phyloP scores from a whole-genome alignment of 192 early-diverging fungal species.

The Spinellus fusiger region DNA sequence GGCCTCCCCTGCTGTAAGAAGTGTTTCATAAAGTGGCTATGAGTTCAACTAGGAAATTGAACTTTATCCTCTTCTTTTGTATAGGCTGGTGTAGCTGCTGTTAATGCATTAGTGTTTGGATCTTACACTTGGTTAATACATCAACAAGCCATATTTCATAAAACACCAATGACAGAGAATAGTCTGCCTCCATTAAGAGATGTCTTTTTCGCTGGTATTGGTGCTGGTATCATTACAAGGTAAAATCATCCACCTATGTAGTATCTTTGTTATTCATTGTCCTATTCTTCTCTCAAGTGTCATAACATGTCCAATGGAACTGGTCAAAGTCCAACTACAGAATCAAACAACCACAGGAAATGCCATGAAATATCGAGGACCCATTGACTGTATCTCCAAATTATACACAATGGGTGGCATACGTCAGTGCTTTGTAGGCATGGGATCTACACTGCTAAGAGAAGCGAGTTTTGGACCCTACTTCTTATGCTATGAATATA shows the following conservation, averaged over 20 bases:
- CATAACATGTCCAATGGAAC: slow-evolving; percentile 54
- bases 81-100: slow-evolving; percentile 49
- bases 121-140: slow-evolving; percentile 45
- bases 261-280: not conserved
- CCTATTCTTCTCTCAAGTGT: slow-evolving; percentile 28
- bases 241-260: slow-evolving; percentile 13
- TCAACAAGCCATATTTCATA: slow-evolving; percentile 35
- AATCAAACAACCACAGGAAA: slow-evolving; percentile 34
- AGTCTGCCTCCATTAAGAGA: slow-evolving; percentile 35
- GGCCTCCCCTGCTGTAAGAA: slow-evolving; percentile 51
- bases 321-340: slow-evolving; percentile 51
- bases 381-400: slow-evolving; percentile 43
- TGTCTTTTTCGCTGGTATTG: slow-evolving; percentile 48
- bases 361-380: slow-evolving; percentile 34
- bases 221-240: slow-evolving; percentile 49
- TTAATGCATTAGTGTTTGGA: slow-evolving; percentile 53
- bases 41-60: no score
- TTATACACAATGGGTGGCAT: slow-evolving; percentile 42
- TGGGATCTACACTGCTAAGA: slow-evolving; percentile 42
- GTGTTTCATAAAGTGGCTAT: not conserved
- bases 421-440: slow-evolving; percentile 45
- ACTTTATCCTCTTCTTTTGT: not conserved
- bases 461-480: slow-evolving; percentile 54
- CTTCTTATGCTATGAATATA: slow-evolving; percentile 47
- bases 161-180: not conserved